phyloP scores from a whole-genome alignment of 164 flowering plant genomes.

The Stephania yunnanensis region DNA sequence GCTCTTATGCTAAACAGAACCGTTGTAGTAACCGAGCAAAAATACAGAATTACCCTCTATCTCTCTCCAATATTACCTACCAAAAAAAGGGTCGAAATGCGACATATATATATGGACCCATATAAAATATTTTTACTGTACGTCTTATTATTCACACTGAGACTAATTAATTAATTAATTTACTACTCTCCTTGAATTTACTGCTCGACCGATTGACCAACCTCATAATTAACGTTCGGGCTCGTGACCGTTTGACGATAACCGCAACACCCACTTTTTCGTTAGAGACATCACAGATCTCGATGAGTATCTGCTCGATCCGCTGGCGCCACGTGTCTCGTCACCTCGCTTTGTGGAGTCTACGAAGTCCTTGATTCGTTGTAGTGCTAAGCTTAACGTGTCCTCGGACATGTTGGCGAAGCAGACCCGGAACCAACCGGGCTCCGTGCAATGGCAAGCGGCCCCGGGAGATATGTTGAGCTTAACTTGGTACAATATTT shows the following conservation, averaged over 20 bases:
- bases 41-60: not conserved
- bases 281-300: slow-evolving; percentile 25
- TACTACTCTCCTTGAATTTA: too few relatives aligned
- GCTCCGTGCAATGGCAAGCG: slow-evolving; percentile 83
- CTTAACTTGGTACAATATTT: slow-evolving; percentile 54
- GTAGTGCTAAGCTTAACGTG: slow-evolving; percentile 49
- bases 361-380: slow-evolving; percentile 42
- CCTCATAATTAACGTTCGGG: slow-evolving; percentile 2
- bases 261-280: slow-evolving; percentile 57
- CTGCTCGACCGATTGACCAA: not conserved
- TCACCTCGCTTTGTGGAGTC: slow-evolving; percentile 10
- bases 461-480: slow-evolving; percentile 83
- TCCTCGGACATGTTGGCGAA: slow-evolving; percentile 80
- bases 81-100: not conserved
- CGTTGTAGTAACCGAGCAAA: not conserved
- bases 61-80: not conserved
- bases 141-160: not conserved
- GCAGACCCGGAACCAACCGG: slow-evolving; percentile 92
- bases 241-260: slow-evolving; percentile 19
- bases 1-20: not conserved
- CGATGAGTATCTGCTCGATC: not conserved
- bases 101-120: not conserved
- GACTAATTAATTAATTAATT: too few relatives aligned
- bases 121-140: too few relatives aligned
- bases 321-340: not conserved